Conservation (phyloP, 1,284 basidiomycete species). For the Cryptococcus sp. region DNA sequence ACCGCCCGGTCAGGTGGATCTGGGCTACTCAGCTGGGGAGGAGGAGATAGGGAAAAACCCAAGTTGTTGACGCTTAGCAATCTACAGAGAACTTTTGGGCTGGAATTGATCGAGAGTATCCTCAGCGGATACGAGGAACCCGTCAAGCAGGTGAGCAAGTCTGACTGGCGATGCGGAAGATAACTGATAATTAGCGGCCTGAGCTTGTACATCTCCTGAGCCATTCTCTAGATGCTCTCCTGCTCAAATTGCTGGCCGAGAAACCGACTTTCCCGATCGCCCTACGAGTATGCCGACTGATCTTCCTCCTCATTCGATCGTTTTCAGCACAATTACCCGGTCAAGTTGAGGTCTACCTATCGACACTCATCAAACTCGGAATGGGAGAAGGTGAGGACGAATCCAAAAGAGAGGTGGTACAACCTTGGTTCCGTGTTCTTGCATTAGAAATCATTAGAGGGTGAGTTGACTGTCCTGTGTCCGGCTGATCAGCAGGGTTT, state of each 20-base stretch:
- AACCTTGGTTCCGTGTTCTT: constrained; percentile 81
- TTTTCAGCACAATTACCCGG: constrained; percentile 75
- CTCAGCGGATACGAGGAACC: constrained; percentile 88
- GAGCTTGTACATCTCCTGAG: constrained; percentile 79
- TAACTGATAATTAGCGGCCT: constrained; percentile 55
- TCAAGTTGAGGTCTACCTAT: constrained; percentile 79
- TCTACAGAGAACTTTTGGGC: constrained; percentile 86
- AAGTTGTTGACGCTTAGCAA: constrained; percentile 77
- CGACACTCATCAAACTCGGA: constrained; percentile 72
- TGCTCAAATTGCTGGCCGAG: constrained; percentile 80
- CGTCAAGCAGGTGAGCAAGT: constrained; percentile 72
- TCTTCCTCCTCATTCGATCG: constrained; percentile 88
- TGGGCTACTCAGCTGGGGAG: constrained; percentile 29
- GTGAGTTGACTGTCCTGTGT: constrained; percentile 42
- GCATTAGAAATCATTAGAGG: constrained; percentile 89
- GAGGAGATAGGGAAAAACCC: constrained; percentile 60
- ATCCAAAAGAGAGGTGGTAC: constrained; percentile 41
- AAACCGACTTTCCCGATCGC: constrained; percentile 80
- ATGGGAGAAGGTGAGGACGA: constrained; percentile 56
- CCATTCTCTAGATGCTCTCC: constrained; percentile 82
- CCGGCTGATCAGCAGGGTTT: constrained; percentile 54
- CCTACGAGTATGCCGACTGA: constrained; percentile 83
- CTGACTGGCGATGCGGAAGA: too few species aligned
- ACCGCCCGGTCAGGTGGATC: constrained; percentile 51
- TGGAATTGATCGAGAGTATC: constrained; percentile 95